phyloP scores from a whole-genome alignment of 2,329 filamentous ascomycete species.

The Nemania sp. region DNA sequence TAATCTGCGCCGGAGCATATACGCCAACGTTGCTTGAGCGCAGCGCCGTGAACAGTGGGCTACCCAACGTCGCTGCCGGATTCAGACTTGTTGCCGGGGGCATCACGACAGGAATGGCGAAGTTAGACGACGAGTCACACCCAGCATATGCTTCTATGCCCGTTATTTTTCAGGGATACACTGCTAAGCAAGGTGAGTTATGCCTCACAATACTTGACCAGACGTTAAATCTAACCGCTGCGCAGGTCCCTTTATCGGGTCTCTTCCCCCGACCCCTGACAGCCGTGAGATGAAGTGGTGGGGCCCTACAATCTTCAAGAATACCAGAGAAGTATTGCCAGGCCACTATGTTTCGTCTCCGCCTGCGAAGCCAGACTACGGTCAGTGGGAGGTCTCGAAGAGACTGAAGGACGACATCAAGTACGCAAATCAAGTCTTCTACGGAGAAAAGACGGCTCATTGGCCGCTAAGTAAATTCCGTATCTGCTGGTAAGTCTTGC shows the following conservation, averaged over 20 bases:
- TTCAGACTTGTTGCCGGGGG: slow-evolving; percentile 55
- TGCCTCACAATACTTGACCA: background rate
- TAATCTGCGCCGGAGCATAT: slow-evolving; percentile 54
- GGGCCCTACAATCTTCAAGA: slow-evolving; percentile 63
- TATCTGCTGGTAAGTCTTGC: slow-evolving; percentile 63
- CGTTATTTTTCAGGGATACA: slow-evolving; percentile 25
- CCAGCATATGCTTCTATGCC: slow-evolving; percentile 23
- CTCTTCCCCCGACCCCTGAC: slow-evolving; percentile 55
- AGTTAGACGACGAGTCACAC: slow-evolving; percentile 19
- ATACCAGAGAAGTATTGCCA: slow-evolving; percentile 51
- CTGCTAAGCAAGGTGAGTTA: slow-evolving; percentile 12
- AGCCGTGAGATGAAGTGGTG: slow-evolving; percentile 62
- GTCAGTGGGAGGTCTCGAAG: slow-evolving; percentile 63
- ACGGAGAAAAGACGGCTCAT: slow-evolving; percentile 57
- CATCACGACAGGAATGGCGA: slow-evolving; percentile 41
- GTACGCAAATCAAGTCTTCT: slow-evolving; percentile 60
- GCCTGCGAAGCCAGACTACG: slow-evolving; percentile 59
- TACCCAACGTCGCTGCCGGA: slow-evolving; percentile 50
- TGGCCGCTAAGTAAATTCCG: slow-evolving; percentile 66
- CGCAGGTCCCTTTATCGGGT: slow-evolving; percentile 61
- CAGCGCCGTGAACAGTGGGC: slow-evolving; percentile 47
- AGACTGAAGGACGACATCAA: slow-evolving; percentile 61
- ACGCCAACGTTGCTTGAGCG: slow-evolving; percentile 52
- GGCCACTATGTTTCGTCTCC: slow-evolving; percentile 56
- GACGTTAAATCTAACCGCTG: background rate